A percentile compares a stretch with the other conserved stretches of the same genome.
These are phyloP conservation scores for Pyrenochaeta sp. DNA, from an alignment of 2,329 filamentous ascomycete genomes.

Conservation along the genomic window DNA sequence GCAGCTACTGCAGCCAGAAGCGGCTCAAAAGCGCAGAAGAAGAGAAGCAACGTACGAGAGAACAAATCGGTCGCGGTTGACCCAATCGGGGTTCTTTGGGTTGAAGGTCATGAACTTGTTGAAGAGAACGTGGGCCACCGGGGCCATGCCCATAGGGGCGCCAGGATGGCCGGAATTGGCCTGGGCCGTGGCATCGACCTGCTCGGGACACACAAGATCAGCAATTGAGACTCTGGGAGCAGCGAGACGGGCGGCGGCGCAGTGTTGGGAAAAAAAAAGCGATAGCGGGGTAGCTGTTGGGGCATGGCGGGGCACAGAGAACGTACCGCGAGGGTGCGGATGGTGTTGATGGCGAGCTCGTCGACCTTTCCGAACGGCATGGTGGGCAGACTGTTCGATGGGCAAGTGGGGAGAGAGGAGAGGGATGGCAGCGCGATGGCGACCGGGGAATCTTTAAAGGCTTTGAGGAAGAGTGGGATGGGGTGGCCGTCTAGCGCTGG, in stretches of 20 bases:
- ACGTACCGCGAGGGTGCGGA: slow-evolving; percentile 93
- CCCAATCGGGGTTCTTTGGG: slow-evolving; percentile 97
- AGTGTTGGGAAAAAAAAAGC: slow-evolving; percentile 24
- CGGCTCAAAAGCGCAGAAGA: slow-evolving; percentile 1
- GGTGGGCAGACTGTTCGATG: slow-evolving; percentile 49
- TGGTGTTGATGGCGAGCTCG: slow-evolving; percentile 95
- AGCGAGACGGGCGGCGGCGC: slow-evolving; percentile 5
- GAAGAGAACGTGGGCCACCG: slow-evolving; percentile 94
- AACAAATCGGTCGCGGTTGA: slow-evolving; percentile 98
- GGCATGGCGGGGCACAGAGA: slow-evolving; percentile 20
- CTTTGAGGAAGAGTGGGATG: slow-evolving; percentile 30
- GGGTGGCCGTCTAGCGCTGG: no score
- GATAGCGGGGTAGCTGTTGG: slow-evolving; percentile 38
- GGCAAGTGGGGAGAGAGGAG: slow-evolving; percentile 20
- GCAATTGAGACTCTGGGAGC: slow-evolving; percentile 33
- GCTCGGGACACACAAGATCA: slow-evolving; percentile 37
- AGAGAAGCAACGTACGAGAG: slow-evolving; percentile 99
- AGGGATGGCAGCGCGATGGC: no score
- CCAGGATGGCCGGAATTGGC: slow-evolving; percentile 99
- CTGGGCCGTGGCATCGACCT: slow-evolving; percentile 97
- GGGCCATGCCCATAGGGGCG: slow-evolving; percentile 97
- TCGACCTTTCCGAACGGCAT: slow-evolving; percentile 93
- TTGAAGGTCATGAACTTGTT: slow-evolving; percentile 99
- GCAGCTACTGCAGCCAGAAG: neutral
- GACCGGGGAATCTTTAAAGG: no score